A percentile compares a stretch with the other conserved stretches of the same genome.
Conservation (phyloP, 306 rosid genomes). For the Casuarina glauca region DNA sequence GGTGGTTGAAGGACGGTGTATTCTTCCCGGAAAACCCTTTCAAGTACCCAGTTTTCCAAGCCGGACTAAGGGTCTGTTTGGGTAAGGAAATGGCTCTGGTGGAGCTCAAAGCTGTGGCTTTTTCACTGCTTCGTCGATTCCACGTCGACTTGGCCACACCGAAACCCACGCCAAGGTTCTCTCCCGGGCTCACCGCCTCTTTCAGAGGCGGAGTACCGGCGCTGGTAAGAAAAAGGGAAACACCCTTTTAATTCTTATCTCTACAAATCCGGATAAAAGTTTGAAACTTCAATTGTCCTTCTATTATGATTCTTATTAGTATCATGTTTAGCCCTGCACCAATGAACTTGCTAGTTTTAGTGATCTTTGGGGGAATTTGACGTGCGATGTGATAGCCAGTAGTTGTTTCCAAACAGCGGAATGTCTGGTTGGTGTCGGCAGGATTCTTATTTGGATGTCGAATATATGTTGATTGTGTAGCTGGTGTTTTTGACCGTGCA, state of each 20-base stretch:
- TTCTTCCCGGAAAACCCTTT: slow-evolving; percentile 44
- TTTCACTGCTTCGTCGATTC: slow-evolving; percentile 52
- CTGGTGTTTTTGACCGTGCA: slow-evolving; percentile 5
- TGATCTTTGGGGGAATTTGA: slow-evolving; percentile 16
- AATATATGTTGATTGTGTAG: background rate
- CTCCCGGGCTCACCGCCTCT: slow-evolving; percentile 85
- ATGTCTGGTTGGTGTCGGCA: slow-evolving; percentile 19
- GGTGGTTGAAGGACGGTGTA: slow-evolving; percentile 61
- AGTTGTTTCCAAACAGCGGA: background rate
- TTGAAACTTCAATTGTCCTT: background rate
- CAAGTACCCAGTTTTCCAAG: slow-evolving; percentile 80
- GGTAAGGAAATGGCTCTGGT: slow-evolving; percentile 82
- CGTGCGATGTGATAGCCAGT: slow-evolving; percentile 8
- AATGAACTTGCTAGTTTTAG: background rate
- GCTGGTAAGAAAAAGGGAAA: slow-evolving; percentile 34
- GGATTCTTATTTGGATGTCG: background rate
- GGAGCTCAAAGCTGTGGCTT: slow-evolving; percentile 57
- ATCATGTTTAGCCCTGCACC: background rate
- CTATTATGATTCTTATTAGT: background rate
- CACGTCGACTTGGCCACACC: slow-evolving; percentile 32
- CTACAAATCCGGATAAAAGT: no score
- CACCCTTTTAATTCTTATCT: background rate
- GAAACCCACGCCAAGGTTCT: slow-evolving; percentile 47
- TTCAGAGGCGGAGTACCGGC: slow-evolving; percentile 63
- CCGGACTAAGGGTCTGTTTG: slow-evolving; percentile 72